phyloP scores from a whole-genome alignment of 1,139 yeast species.

The Yamadazyma aaseri region DNA sequence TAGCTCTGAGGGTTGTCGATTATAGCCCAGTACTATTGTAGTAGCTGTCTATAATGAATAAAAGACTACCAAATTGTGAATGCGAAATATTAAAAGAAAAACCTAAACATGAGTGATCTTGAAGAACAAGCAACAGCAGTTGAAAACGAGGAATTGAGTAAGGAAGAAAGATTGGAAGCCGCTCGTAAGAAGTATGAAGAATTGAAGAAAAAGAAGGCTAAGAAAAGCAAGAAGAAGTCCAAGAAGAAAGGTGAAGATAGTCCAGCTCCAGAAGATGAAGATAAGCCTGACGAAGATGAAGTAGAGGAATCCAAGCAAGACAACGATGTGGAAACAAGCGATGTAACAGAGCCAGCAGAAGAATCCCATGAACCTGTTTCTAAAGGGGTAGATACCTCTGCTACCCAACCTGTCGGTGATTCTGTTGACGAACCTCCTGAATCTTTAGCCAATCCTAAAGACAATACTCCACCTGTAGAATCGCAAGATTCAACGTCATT shows the following conservation, averaged over 20 bases:
- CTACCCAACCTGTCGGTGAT: background rate
- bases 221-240: constrained; percentile 26
- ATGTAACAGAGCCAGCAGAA: constrained; percentile 10
- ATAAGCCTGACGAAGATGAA: constrained; percentile 36
- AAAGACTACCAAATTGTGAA: too few species aligned
- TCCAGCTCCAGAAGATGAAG: constrained; percentile 46
- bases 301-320: constrained; percentile 1
- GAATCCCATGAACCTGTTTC: background rate
- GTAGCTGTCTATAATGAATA: too few species aligned
- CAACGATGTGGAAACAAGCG: constrained; percentile 20
- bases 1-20: too few species aligned
- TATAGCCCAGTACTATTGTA: too few species aligned
- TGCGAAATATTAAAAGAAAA: too few species aligned
- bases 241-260: constrained; percentile 12
- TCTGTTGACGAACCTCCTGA: constrained; percentile 1
- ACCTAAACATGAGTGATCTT: constrained; percentile 9
- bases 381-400: constrained; percentile 2
- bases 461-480: constrained; percentile 7
- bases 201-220: constrained; percentile 59
- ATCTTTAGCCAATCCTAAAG: constrained; percentile 1
- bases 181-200: constrained; percentile 66
- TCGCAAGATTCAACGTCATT: constrained; percentile 5
- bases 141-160: constrained; percentile 29
- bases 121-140: constrained; percentile 1
- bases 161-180: constrained; percentile 60